phyloP scores from a whole-genome alignment of 495 filamentous ascomycete genomes.

The Podospora sp. region DNA sequence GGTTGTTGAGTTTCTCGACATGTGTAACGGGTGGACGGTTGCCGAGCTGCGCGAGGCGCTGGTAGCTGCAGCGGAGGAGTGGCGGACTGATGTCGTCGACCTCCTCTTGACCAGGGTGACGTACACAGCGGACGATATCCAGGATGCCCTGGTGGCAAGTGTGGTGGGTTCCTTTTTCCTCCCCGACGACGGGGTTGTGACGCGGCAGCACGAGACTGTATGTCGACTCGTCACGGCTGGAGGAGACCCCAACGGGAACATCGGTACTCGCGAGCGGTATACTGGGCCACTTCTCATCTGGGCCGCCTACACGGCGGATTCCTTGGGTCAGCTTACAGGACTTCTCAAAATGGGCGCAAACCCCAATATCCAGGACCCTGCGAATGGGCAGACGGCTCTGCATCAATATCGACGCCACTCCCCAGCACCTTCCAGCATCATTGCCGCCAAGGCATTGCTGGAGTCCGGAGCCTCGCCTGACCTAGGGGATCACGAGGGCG shows the following conservation, averaged over 20 bases:
- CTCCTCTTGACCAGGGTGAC: not conserved
- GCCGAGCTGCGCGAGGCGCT: not conserved
- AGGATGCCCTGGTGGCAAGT: not conserved
- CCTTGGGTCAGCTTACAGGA: not conserved
- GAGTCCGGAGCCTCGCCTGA: slow-evolving; percentile 20
- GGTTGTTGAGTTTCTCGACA: not conserved
- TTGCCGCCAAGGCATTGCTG: slow-evolving; percentile 9
- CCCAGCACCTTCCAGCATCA: too few species aligned
- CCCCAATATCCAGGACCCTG: not conserved
- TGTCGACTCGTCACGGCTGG: not conserved
- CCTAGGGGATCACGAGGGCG: slow-evolving; percentile 15
- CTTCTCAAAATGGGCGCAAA: not conserved
- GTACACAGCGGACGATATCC: not conserved
- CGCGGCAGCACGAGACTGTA: not conserved
- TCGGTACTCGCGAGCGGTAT: not conserved
- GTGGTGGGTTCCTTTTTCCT: not conserved
- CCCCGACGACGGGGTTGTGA: not conserved
- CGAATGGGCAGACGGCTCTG: slow-evolving; percentile 6
- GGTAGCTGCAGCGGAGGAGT: not conserved
- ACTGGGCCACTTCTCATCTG: not conserved
- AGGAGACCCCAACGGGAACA: not conserved
- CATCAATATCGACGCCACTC: slow-evolving; percentile 1
- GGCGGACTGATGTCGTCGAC: not conserved
- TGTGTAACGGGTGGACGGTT: not conserved
- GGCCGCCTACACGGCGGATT: not conserved